Conservation (phyloP, 306 rosid genomes). For the Vigna nakashimae region DNA sequence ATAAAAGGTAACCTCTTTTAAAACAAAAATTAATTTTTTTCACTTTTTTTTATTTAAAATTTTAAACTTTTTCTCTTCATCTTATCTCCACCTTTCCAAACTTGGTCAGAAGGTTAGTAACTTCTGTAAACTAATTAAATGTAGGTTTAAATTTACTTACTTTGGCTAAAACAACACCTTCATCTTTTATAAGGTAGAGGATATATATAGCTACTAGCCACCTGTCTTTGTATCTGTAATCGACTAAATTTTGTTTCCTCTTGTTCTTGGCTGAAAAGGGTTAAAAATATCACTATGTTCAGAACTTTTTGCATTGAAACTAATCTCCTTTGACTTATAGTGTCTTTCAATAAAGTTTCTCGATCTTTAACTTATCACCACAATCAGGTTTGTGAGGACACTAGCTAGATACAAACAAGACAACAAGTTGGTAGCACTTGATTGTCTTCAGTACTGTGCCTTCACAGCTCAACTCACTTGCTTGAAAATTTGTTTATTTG, state of each 20-base stretch:
- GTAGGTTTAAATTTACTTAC: not conserved
- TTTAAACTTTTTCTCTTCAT: not conserved
- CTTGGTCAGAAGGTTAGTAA: not conserved
- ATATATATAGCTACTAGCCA: not conserved
- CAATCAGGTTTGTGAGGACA: not conserved
- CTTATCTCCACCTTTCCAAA: not conserved
- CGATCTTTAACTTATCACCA: not conserved
- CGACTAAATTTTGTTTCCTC: not conserved
- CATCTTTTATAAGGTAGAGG: too few species aligned
- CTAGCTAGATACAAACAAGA: not conserved
- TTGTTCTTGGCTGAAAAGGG: not conserved
- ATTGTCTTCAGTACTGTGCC: not conserved
- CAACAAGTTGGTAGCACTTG: not conserved
- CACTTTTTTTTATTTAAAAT: too few species aligned
- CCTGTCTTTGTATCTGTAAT: not conserved
- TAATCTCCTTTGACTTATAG: not conserved
- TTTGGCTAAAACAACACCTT: not conserved
- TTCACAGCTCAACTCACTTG: not conserved
- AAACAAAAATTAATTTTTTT: not conserved
- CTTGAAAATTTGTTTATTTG: not conserved
- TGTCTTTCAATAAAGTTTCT: not conserved
- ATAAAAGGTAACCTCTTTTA: not conserved
- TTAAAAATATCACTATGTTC: not conserved
- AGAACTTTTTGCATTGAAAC: not conserved
- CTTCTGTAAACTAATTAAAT: not conserved